These are phyloP conservation scores for Ophiocordyceps polyrhachis-furcata DNA, from an alignment of 2,329 filamentous ascomycete species.

Conservation along the genomic window DNA sequence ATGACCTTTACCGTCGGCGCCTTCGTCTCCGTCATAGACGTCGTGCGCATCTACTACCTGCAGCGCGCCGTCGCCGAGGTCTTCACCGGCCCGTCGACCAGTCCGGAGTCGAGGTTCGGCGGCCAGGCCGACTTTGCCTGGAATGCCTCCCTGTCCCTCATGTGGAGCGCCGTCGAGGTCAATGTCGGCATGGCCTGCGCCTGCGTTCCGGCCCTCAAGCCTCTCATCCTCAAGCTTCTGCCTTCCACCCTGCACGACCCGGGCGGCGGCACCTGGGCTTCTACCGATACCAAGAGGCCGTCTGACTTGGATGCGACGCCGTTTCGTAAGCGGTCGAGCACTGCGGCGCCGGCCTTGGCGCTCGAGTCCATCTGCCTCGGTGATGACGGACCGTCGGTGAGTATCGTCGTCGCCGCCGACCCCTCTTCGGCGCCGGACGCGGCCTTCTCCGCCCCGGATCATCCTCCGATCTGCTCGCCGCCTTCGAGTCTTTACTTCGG, in stretches of 20 bases:
- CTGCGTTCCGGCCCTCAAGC: slow-evolving; percentile 84
- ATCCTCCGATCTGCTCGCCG: slow-evolving; percentile 11
- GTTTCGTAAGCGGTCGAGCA: slow-evolving; percentile 4
- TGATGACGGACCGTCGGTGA: slow-evolving; percentile 10
- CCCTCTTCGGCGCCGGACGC: slow-evolving; percentile 26
- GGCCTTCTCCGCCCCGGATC: slow-evolving; percentile 1
- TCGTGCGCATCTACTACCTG: slow-evolving; percentile 76
- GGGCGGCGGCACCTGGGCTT: slow-evolving; percentile 18
- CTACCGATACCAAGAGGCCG: slow-evolving; percentile 9
- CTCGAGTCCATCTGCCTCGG: slow-evolving; percentile 1
- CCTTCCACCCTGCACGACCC: slow-evolving; percentile 36
- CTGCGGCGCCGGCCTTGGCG: background rate
- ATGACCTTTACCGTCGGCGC: slow-evolving; percentile 74
- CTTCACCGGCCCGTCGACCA: slow-evolving; percentile 16
- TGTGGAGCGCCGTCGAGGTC: slow-evolving; percentile 90
- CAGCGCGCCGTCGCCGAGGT: slow-evolving; percentile 45
- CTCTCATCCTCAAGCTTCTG: slow-evolving; percentile 51
- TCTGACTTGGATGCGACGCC: slow-evolving; percentile 13
- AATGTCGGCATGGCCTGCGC: slow-evolving; percentile 80
- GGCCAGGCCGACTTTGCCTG: slow-evolving; percentile 37
- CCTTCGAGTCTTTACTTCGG: slow-evolving; percentile 46
- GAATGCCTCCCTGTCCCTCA: slow-evolving; percentile 69
- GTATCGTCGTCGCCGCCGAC: slow-evolving; percentile 15
- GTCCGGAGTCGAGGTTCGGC: slow-evolving; percentile 28
- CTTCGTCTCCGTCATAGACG: slow-evolving; percentile 75